These are phyloP conservation scores for Protoeuglena noctilucae DNA, from an alignment of 139 green algal genomes.

Conservation along the genomic window DNA sequence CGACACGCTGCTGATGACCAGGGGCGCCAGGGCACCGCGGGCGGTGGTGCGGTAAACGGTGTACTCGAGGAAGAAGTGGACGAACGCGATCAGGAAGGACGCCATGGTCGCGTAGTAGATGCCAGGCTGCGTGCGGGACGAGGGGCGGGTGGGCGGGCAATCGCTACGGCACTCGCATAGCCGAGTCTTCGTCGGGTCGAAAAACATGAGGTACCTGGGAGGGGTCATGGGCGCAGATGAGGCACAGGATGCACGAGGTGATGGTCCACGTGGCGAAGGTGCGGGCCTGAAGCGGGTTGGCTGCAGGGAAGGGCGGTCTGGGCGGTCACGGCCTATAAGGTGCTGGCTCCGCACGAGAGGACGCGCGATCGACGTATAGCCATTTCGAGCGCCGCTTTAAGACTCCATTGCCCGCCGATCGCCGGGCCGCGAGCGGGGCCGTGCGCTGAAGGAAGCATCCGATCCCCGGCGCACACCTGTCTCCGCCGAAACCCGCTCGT, in stretches of 20 bases:
- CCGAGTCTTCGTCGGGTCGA: neutral
- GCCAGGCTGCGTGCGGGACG: neutral
- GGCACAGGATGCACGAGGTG: slow-evolving; percentile 57
- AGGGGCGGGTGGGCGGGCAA: too few species aligned
- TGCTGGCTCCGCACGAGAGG: too few species aligned
- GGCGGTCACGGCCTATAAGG: too few species aligned
- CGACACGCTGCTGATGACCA: slow-evolving; percentile 20
- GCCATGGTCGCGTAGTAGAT: slow-evolving; percentile 32
- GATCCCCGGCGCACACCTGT: too few species aligned
- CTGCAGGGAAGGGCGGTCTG: too few species aligned
- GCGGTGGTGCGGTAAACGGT: slow-evolving; percentile 52
- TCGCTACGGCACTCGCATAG: too few species aligned
- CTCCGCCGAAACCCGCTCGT: too few species aligned
- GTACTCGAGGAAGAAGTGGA: slow-evolving; percentile 53
- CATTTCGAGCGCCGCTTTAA: too few species aligned
- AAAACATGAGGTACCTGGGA: slow-evolving; percentile 51
- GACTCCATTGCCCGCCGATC: too few species aligned
- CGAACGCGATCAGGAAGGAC: slow-evolving; percentile 56
- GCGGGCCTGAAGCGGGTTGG: slow-evolving; percentile 47
- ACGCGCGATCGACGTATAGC: too few species aligned
- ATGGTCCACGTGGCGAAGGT: slow-evolving; percentile 71
- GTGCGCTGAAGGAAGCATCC: too few species aligned
- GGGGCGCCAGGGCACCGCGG: slow-evolving; percentile 32
- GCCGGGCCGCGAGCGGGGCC: too few species aligned
- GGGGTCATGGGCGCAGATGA: slow-evolving; percentile 56